Evolutionary conservation across 495 filamentous ascomycete genomes (phyloP).

Genomic region (Darksidea phi): DNA sequence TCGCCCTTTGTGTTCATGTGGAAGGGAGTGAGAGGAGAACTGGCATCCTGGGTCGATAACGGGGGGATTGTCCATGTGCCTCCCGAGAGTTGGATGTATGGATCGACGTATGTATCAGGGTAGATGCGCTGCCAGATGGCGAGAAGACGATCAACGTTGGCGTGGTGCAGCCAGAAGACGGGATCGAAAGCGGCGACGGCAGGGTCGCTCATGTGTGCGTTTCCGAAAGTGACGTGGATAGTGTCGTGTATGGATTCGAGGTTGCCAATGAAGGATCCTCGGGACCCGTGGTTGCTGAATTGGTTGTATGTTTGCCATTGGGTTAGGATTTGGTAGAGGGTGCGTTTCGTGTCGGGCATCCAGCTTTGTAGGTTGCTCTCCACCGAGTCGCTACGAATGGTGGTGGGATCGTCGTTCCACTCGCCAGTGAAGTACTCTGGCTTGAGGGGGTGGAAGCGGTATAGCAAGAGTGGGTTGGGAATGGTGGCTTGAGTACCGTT

Average conservation of each 20-base stretch:
- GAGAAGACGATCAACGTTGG: constrained; percentile 64
- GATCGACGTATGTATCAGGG: constrained; percentile 56
- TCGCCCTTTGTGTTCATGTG: constrained; percentile 39
- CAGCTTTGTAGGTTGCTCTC: not conserved
- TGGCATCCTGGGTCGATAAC: constrained; percentile 54
- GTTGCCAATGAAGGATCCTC: constrained; percentile 47
- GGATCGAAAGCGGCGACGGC: constrained; percentile 71
- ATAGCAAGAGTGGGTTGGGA: constrained; percentile 11
- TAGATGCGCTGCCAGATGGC: constrained; percentile 70
- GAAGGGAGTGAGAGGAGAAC: constrained; percentile 49
- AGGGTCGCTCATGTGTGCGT: constrained; percentile 66
- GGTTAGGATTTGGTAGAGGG: constrained; percentile 12
- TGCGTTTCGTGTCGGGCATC: not conserved
- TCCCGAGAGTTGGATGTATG: too few relatives aligned
- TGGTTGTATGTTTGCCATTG: constrained; percentile 15
- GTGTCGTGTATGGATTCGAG: constrained; percentile 64
- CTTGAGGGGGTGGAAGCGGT: constrained; percentile 15
- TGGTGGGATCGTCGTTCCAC: too few relatives aligned
- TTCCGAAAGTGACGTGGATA: constrained; percentile 53
- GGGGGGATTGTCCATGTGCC: constrained; percentile 48
- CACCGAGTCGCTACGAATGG: not conserved
- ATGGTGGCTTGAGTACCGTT: constrained; percentile 7
- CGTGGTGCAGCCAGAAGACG: constrained; percentile 66
- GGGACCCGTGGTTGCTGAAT: constrained; percentile 3
- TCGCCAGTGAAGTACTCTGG: too few relatives aligned